phyloP scores from a whole-genome alignment of 2,329 filamentous ascomycete genomes.

The Colletotrichum cordylinicola region DNA sequence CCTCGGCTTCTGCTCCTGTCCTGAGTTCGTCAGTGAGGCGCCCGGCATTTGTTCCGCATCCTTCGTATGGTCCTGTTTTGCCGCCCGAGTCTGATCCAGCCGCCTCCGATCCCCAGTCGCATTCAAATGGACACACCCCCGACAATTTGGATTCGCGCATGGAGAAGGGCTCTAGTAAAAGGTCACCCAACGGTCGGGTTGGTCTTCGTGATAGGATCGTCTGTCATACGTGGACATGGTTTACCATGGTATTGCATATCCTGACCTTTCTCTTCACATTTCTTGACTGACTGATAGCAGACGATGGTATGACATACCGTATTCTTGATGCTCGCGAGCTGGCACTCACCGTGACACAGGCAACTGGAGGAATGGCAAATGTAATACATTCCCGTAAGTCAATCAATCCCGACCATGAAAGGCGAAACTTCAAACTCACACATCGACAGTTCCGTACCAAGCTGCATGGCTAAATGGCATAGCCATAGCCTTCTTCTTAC shows the following conservation, averaged over 20 bases:
- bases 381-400: slow-evolving; percentile 58
- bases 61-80: slow-evolving; percentile 10
- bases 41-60: slow-evolving; percentile 8
- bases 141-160: slow-evolving; percentile 40
- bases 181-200: slow-evolving; percentile 34
- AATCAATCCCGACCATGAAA: slow-evolving; percentile 51
- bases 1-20: background rate
- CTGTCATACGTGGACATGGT: slow-evolving; percentile 76
- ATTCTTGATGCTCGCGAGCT: background rate
- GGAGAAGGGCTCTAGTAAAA: slow-evolving; percentile 3
- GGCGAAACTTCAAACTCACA: slow-evolving; percentile 56
- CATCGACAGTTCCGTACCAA: slow-evolving; percentile 59
- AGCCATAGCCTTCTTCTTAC: slow-evolving; percentile 65
- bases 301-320: slow-evolving; percentile 34
- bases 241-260: slow-evolving; percentile 58
- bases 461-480: slow-evolving; percentile 63
- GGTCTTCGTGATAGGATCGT: slow-evolving; percentile 56
- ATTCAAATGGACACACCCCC: slow-evolving; percentile 31
- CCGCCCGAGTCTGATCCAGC: background rate
- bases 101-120: slow-evolving; percentile 9
- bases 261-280: background rate
- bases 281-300: slow-evolving; percentile 25
- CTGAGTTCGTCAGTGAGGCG: slow-evolving; percentile 2
- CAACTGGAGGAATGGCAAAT: slow-evolving; percentile 62
- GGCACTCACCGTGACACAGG: slow-evolving; percentile 36